phyloP scores from a whole-genome alignment of 306 rosid species.

The Vicia villosa region DNA sequence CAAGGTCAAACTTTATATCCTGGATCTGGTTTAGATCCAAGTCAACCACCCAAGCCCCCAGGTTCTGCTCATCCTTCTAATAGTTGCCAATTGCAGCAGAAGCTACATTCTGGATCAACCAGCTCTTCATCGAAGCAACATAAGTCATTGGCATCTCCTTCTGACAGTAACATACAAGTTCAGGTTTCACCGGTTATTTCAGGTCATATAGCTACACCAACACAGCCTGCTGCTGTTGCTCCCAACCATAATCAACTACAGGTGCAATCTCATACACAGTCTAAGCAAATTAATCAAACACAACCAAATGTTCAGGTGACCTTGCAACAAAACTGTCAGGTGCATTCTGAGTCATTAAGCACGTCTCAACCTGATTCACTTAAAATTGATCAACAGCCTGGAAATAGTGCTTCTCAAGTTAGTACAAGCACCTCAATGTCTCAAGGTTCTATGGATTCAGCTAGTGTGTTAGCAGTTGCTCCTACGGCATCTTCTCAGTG shows the following conservation, averaged over 20 bases:
- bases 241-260: constrained; percentile 62
- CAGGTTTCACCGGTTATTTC: constrained; percentile 60
- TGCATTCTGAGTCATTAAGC: constrained; percentile 57
- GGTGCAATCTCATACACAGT: constrained; percentile 54
- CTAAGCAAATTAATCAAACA: constrained; percentile 69
- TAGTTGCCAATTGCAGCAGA: constrained; percentile 73
- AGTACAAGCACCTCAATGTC: constrained; percentile 52
- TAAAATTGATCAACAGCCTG: constrained; percentile 67
- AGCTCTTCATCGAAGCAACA: constrained; percentile 64
- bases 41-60: constrained; percentile 65
- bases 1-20: constrained; percentile 78
- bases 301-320: constrained; percentile 67
- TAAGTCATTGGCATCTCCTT: constrained; percentile 60
- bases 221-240: constrained; percentile 55
- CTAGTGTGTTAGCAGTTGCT: constrained; percentile 48
- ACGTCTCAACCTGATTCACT: constrained; percentile 62
- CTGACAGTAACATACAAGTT: constrained; percentile 65
- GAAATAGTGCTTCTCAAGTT: constrained; percentile 51
- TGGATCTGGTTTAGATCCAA: constrained; percentile 68
- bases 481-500: constrained; percentile 61
- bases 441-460: constrained; percentile 56
- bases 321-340: constrained; percentile 62
- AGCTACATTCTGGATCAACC: constrained; percentile 58
- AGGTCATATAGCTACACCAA: constrained; percentile 52
- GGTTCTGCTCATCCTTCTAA: constrained; percentile 64